These are phyloP conservation scores for Daucus carota DNA, from an alignment of 129 eudicot genomes.

Conservation along the genomic window DNA sequence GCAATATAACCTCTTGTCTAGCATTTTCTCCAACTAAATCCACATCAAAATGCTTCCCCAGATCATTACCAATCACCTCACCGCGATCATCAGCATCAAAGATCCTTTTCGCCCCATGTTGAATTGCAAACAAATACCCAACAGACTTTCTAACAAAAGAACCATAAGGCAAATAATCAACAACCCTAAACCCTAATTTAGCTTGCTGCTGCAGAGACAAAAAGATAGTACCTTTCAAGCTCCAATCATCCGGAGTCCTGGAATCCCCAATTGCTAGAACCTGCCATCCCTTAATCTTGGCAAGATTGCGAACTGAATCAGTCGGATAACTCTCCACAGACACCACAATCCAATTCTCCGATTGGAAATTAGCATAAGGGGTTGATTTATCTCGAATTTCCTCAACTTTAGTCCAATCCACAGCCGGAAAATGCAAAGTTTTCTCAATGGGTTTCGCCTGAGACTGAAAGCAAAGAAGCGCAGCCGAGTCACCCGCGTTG, in stretches of 20 bases:
- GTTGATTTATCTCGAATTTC: constrained; percentile 41
- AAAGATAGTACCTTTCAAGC: constrained; percentile 60
- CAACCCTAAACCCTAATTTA: constrained; percentile 67
- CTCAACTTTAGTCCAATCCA: constrained; percentile 43
- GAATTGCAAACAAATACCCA: constrained; percentile 93
- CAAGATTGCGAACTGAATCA: constrained; percentile 43
- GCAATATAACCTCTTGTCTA: constrained; percentile 81
- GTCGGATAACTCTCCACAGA: constrained; percentile 68
- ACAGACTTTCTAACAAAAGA: constrained; percentile 76
- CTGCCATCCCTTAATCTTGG: constrained; percentile 83
- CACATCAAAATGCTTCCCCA: constrained; percentile 94
- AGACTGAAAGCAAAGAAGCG: constrained; percentile 60
- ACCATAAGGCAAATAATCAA: constrained; percentile 83
- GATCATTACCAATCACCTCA: constrained; percentile 75
- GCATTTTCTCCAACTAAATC: constrained; percentile 79
- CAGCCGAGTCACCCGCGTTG: constrained; percentile 59
- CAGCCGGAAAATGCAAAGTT: constrained; percentile 41
- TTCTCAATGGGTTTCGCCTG: constrained; percentile 40
- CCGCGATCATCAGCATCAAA: constrained; percentile 96
- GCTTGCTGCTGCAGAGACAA: constrained; percentile 71
- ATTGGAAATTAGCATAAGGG: constrained; percentile 50
- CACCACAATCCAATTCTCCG: constrained; percentile 80
- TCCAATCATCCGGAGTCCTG: constrained; percentile 76
- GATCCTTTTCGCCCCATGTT: constrained; percentile 90
- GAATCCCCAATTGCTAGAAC: constrained; percentile 82